These are phyloP conservation scores for Exophiala calicioides DNA, from an alignment of 2,329 filamentous ascomycete genomes.

Conservation along the genomic window DNA sequence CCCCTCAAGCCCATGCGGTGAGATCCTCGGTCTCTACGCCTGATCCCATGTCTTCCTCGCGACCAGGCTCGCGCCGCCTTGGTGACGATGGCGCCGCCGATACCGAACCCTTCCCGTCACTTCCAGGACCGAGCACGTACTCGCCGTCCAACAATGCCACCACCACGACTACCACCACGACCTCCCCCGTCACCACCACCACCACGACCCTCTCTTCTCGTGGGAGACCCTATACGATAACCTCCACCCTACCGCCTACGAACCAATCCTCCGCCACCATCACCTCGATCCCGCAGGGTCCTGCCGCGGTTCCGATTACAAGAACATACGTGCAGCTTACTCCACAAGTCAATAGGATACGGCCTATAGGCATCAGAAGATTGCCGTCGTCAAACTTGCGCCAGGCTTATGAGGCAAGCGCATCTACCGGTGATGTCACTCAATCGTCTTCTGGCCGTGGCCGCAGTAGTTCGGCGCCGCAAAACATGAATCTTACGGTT, in stretches of 20 bases:
- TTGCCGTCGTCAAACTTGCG: slow-evolving; percentile 21
- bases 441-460: slow-evolving; percentile 17
- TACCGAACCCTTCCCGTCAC: slow-evolving; percentile 26
- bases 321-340: slow-evolving; percentile 13
- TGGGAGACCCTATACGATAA: slow-evolving; percentile 25
- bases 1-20: neutral
- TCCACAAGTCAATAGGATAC: slow-evolving; percentile 12
- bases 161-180: slow-evolving; percentile 19
- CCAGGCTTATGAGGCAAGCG: slow-evolving; percentile 1
- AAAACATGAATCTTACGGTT: slow-evolving; percentile 10
- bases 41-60: slow-evolving; percentile 19
- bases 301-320: slow-evolving; percentile 14
- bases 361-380: slow-evolving; percentile 29
- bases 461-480: slow-evolving; percentile 28
- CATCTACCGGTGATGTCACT: slow-evolving; percentile 10
- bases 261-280: slow-evolving; percentile 13
- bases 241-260: slow-evolving; percentile 12
- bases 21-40: neutral
- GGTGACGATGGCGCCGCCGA: slow-evolving; percentile 11
- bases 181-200: slow-evolving; percentile 12
- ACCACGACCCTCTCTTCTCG: slow-evolving; percentile 21
- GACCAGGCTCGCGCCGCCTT: slow-evolving; percentile 15
- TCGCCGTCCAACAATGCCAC: neutral
- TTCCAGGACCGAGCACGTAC: slow-evolving; percentile 17
- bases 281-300: slow-evolving; percentile 4